These are phyloP conservation scores for Kluyveromyces dobzhanskii DNA, from an alignment of 805 yeast species.

Conservation along the genomic window DNA sequence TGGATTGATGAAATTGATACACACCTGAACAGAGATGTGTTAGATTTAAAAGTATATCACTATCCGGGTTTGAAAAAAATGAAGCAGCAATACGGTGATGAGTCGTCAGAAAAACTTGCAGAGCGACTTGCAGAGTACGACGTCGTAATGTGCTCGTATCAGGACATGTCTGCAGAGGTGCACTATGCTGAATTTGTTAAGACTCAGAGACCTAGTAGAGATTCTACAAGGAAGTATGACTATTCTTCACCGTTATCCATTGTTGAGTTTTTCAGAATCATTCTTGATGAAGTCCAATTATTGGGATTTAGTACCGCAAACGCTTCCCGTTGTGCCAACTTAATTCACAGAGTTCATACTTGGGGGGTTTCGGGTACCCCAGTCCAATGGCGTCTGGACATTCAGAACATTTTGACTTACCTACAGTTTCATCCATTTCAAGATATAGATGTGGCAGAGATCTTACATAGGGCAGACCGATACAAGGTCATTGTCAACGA, in stretches of 20 bases:
- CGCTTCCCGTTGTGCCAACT: constrained; percentile 71
- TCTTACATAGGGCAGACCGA: too few relatives aligned
- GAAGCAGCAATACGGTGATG: constrained; percentile 18
- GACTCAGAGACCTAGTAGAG: constrained; percentile 25
- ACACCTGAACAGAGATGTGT: constrained; percentile 29
- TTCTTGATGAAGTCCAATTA: constrained; percentile 94
- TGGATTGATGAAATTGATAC: constrained; percentile 69
- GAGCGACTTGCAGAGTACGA: constrained; percentile 55
- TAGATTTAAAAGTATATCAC: constrained; percentile 45
- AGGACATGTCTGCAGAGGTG: constrained; percentile 61
- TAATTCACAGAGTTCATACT: constrained; percentile 77
- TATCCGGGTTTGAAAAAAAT: constrained; percentile 51
- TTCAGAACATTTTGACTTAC: constrained; percentile 63
- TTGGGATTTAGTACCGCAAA: constrained; percentile 60
- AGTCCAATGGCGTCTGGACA: constrained; percentile 57
- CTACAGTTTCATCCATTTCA: constrained; percentile 58
- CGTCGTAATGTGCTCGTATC: constrained; percentile 73
- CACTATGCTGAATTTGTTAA: constrained; percentile 73
- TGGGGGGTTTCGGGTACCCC: constrained; percentile 99
- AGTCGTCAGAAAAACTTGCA: constrained; percentile 32
- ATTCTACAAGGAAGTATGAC: constrained; percentile 33
- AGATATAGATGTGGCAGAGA: too few relatives aligned
- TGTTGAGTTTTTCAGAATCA: constrained; percentile 80
- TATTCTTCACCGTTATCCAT: constrained; percentile 77
- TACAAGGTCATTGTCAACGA: too few relatives aligned